phyloP scores from a whole-genome alignment of 352 stramenopile genomes.

The Phytophthora idaei region DNA sequence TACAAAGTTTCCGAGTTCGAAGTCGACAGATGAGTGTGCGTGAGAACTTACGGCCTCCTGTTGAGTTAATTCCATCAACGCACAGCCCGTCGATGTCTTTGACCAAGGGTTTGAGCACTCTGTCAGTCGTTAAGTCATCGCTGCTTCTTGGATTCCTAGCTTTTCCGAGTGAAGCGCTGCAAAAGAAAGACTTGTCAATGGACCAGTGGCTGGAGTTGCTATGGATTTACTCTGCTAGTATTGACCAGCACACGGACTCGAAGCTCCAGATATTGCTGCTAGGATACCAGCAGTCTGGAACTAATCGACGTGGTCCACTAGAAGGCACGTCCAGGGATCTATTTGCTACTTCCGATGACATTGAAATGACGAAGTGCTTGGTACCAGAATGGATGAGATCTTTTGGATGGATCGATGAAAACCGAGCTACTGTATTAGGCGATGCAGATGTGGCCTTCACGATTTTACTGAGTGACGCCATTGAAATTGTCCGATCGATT shows the following conservation, averaged over 20 bases:
- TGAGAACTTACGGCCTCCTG: not conserved
- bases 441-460: slow-evolving; percentile 6
- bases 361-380: not conserved
- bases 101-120: not conserved
- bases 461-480: slow-evolving; percentile 12
- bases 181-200: slow-evolving; percentile 17
- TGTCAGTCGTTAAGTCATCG: not conserved
- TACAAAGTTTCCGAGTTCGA: slow-evolving; percentile 3
- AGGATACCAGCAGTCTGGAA: slow-evolving; percentile 4
- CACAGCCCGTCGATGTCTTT: not conserved
- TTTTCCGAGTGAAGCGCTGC: slow-evolving; percentile 29
- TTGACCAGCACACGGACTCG: slow-evolving; percentile 17
- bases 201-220: slow-evolving; percentile 42
- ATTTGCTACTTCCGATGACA: not conserved
- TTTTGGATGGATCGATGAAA: slow-evolving; percentile 23
- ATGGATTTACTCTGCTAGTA: slow-evolving; percentile 34
- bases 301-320: slow-evolving; percentile 12
- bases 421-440: not conserved
- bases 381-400: slow-evolving; percentile 22
- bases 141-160: slow-evolving; percentile 25
- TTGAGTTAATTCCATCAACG: not conserved
- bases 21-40: slow-evolving; percentile 24
- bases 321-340: slow-evolving; percentile 20
- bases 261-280: slow-evolving; percentile 31
- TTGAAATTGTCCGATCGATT: slow-evolving; percentile 22